A percentile compares a stretch with the other conserved stretches of the same genome.
phyloP scores from a whole-genome alignment of 1,284 basidiomycete species.

The Puccinia hordei region DNA sequence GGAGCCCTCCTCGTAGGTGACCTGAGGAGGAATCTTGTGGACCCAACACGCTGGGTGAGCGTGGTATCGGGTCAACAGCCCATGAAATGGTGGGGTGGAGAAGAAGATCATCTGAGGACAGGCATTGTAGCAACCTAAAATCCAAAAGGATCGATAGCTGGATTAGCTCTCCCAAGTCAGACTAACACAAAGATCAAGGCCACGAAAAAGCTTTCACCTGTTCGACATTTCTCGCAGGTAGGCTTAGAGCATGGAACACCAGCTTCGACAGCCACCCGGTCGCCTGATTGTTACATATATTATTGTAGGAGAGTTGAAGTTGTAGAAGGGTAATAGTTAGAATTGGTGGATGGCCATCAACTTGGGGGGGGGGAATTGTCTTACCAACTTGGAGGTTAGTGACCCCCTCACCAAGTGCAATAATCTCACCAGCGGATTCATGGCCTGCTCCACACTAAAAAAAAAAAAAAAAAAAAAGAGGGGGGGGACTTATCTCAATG shows the following conservation, averaged over 20 bases:
- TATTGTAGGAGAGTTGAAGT: no score
- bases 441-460: slow-evolving; percentile 57
- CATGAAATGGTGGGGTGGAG: slow-evolving; percentile 58
- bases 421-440: slow-evolving; percentile 57
- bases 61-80: slow-evolving; percentile 61
- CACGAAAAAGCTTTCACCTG: slow-evolving; percentile 31
- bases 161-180: background rate
- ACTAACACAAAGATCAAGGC: no score
- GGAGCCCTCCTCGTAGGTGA: slow-evolving; percentile 64
- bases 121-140: slow-evolving; percentile 48
- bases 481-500: no score
- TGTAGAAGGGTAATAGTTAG: no score
- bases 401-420: slow-evolving; percentile 57
- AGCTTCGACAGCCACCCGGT: slow-evolving; percentile 58
- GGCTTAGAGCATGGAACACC: slow-evolving; percentile 52
- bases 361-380: no score
- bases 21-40: slow-evolving; percentile 63
- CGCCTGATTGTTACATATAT: slow-evolving; percentile 50
- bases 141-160: no score
- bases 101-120: slow-evolving; percentile 55
- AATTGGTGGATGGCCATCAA: no score
- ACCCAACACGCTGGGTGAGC: slow-evolving; percentile 65
- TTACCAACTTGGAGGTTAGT: slow-evolving; percentile 53
- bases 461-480: background rate
- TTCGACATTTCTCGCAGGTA: slow-evolving; percentile 45